Conservation (phyloP, 2,329 filamentous ascomycete genomes). For the Chaetomiaceae sp. region DNA sequence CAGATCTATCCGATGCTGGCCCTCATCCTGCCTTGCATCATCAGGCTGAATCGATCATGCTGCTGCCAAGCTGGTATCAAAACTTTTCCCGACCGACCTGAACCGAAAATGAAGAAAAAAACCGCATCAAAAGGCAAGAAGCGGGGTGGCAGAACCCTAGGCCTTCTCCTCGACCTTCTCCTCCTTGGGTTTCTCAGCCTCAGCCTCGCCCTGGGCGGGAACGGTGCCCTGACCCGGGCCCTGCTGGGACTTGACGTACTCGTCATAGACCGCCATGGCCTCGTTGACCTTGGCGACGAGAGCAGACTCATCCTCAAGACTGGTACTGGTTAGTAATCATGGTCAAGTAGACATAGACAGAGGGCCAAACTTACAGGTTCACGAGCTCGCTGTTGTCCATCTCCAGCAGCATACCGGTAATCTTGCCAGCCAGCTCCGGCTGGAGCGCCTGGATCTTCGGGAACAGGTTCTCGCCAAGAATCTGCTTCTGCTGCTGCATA, state of each 20-base stretch:
- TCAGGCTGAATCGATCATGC: conserved; percentile 24
- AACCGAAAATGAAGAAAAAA: conserved; percentile 24
- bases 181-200: conserved; percentile 45
- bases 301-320: conserved; percentile 82
- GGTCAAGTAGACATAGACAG: not conserved
- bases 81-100: conserved; percentile 31
- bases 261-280: conserved; percentile 94
- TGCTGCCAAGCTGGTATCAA: conserved; percentile 30
- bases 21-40: conserved; percentile 13
- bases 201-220: conserved; percentile 32
- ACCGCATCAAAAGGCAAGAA: conserved; percentile 19
- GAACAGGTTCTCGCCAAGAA: conserved; percentile 95
- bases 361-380: conserved; percentile 71
- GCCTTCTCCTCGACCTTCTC: conserved; percentile 36
- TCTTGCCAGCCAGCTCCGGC: conserved; percentile 95
- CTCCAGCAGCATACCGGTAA: conserved; percentile 98
- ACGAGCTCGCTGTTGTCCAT: conserved; percentile 97
- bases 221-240: conserved; percentile 9
- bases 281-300: conserved; percentile 96
- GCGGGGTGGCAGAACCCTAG: conserved; percentile 14
- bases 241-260: conserved; percentile 88
- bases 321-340: conserved; percentile 35
- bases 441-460: conserved; percentile 96
- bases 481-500: conserved; percentile 91
- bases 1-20: conserved; percentile 23